These are phyloP conservation scores for Klebsormidium nitens DNA, from an alignment of 139 green algal genomes.

Conservation along the genomic window DNA sequence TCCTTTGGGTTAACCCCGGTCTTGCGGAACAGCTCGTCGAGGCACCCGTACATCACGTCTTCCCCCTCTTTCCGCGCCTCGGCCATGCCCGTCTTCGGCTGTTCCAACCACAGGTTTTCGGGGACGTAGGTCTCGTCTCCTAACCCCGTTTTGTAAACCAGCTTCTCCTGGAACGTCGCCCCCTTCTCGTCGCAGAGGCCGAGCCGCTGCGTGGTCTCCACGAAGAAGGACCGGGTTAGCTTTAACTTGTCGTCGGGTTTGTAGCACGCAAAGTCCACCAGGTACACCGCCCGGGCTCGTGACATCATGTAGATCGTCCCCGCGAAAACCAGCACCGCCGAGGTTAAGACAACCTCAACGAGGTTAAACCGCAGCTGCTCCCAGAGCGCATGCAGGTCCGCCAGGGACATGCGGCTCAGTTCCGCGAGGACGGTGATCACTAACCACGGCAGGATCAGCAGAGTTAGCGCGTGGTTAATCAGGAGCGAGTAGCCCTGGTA, in stretches of 20 bases:
- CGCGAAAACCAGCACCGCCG: slow-evolving; percentile 23
- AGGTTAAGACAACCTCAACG: slow-evolving; percentile 44
- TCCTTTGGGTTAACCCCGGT: not conserved
- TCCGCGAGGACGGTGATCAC: slow-evolving; percentile 32
- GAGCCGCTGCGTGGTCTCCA: not conserved
- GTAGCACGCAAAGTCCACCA: slow-evolving; percentile 77
- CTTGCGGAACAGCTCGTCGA: slow-evolving; percentile 10
- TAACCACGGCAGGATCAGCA: slow-evolving; percentile 65
- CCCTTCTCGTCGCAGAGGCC: too few species aligned
- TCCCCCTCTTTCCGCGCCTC: slow-evolving; percentile 17
- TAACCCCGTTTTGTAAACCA: too few species aligned
- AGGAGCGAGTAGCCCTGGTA: slow-evolving; percentile 77
- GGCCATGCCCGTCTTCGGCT: too few species aligned
- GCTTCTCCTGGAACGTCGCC: too few species aligned
- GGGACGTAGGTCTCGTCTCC: too few species aligned
- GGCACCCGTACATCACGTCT: slow-evolving; percentile 12
- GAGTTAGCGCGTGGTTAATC: slow-evolving; percentile 53
- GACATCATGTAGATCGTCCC: slow-evolving; percentile 22
- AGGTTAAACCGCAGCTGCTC: slow-evolving; percentile 87
- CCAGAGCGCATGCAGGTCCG: slow-evolving; percentile 72
- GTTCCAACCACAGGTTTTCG: too few species aligned
- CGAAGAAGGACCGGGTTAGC: slow-evolving; percentile 9
- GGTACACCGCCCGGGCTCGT: slow-evolving; percentile 69
- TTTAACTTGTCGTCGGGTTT: slow-evolving; percentile 8
- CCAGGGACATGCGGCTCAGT: slow-evolving; percentile 46